phyloP scores from a whole-genome alignment of 2,329 filamentous ascomycete genomes.

The Ascochyta koolunga region DNA sequence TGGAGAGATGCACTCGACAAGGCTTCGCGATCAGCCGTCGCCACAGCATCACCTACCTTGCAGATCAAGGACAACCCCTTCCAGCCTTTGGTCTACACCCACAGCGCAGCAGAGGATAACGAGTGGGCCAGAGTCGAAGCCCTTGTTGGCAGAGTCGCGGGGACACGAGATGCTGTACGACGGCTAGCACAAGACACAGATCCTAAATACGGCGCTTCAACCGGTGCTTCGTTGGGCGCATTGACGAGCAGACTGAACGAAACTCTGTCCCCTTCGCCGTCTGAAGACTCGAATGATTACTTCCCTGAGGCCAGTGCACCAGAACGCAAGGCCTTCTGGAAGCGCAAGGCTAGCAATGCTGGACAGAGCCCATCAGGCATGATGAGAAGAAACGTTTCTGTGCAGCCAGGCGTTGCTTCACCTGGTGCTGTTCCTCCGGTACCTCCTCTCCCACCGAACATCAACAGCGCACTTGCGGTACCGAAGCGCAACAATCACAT shows the following conservation, averaged over 20 bases:
- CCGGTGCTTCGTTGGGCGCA: slow-evolving; percentile 37
- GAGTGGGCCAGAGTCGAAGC: slow-evolving; percentile 89
- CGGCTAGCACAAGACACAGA: slow-evolving; percentile 86
- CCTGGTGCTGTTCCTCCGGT: slow-evolving; percentile 45
- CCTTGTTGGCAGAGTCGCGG: slow-evolving; percentile 83
- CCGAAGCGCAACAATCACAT: slow-evolving; percentile 42
- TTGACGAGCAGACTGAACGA: slow-evolving; percentile 40
- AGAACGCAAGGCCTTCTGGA: slow-evolving; percentile 86
- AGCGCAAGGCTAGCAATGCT: slow-evolving; percentile 74
- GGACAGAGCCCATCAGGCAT: slow-evolving; percentile 50
- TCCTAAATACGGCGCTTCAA: slow-evolving; percentile 59
- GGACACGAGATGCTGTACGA: slow-evolving; percentile 85
- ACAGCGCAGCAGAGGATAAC: slow-evolving; percentile 66
- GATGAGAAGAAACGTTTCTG: slow-evolving; percentile 58
- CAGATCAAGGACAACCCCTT: slow-evolving; percentile 35
- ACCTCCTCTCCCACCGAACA: slow-evolving; percentile 44
- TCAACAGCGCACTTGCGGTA: slow-evolving; percentile 42
- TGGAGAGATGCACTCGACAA: slow-evolving; percentile 88
- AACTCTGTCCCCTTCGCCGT: slow-evolving; percentile 48
- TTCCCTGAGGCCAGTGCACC: slow-evolving; percentile 51
- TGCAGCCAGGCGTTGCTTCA: slow-evolving; percentile 59
- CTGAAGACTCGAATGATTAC: slow-evolving; percentile 61
- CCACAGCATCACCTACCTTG: slow-evolving; percentile 36
- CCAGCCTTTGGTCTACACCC: slow-evolving; percentile 24
- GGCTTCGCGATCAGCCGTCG: slow-evolving; percentile 65